Evolutionary conservation across 1,284 basidiomycete genomes (phyloP), one percentile per base, ranked within the genome.

Genomic region (Apiotrichum sp.): DNA sequence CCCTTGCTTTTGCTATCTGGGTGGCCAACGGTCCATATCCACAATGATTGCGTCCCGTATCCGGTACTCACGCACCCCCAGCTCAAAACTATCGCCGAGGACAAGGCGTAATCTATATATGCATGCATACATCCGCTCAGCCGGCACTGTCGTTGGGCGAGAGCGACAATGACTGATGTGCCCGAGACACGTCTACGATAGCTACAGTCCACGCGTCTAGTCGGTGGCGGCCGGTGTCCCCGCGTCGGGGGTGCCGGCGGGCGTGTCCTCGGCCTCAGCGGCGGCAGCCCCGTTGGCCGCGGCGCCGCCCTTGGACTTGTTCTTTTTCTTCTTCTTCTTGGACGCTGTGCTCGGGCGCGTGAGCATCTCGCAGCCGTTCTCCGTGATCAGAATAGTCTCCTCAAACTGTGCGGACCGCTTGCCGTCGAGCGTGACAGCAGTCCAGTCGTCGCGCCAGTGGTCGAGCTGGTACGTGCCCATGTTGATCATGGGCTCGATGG

Each of bases 341-440:
- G 64, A 65, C 49, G 63, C 58, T 43, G 62, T 62, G n/a, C 64
- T 58, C 13, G 67, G 67, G 45, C 75, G 86, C 2, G 93, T 96
- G 41, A 98, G 80, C 58, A 95, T 81, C 73, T 98, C 93, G 42
- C 87, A 86, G 4, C 93, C 93, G 16, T 84, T 87, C 67, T 93
- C 90, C 16, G 93, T 97, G 68, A 98, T 87, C 55, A 98, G 74
- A 42, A 89, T 78, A 1, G 93, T 96, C 67, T 98, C 93, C 74
- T 98, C 93, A 68, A 96, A 97, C 69, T 98, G 93, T 5, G 93
- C 93, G 62, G 88, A 92, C 59, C 82, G 81, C 71, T 87, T 87
- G 34, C 93, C 93, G 75, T 97, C 93, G 29, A 69, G 59, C 2
- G 93, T 98, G 16, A 88, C 89, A 0, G 92, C 91, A 3, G 93